Evolutionary conservation across 2,329 filamentous ascomycete genomes (phyloP), one percentile per base, ranked within the genome.

Genomic region (Scortechinia acanthostroma): DNA sequence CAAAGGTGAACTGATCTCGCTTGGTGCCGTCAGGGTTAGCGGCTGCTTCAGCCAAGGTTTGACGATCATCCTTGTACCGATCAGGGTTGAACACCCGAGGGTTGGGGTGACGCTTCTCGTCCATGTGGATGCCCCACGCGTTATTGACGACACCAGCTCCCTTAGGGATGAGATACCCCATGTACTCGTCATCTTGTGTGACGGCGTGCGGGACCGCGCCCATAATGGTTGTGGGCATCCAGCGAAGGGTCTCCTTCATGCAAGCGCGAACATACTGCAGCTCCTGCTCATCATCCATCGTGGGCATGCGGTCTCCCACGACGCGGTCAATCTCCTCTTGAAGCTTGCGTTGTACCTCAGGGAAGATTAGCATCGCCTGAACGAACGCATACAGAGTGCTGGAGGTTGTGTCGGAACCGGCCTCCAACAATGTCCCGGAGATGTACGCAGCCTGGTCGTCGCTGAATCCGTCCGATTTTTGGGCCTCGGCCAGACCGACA

Each of bases 241-340:
- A 74, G 3, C 71, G 59, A 33, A 69, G 53, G 14, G 53, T 57
- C 50, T 76, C 71, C 45, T 74, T 73, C 42, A 73, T 56, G 17
- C 64, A 58, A 22, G 60, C 62, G n/a, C 62, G 56, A n/a, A 72
- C 59, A 48, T 76, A 77, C 0, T 69, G 71, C 2, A 77, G 56
- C 3, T 62, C 53, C 2, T 56, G 50, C 42, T 63, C 58, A 49
- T 77, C 72, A 0, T 63, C 52, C 49, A 68, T 62, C 2, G 51
- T 58, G 0, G 73, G 73, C 2, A 72, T 46, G 2, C 71, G 58
- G 13, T 63, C 55, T 2, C 72, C 70, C 16, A 71, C 57, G 1
- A 74, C 60, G 0, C 54, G 45, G 40, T 73, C 68, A 3, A 76
- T 59, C 42, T 70, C 63, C n/a, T 60, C 58, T 42, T 64, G 63